A percentile compares a stretch with the other conserved stretches of the same genome.
Conservation (phyloP, 805 yeast species). For the Yamadazyma olivae region DNA sequence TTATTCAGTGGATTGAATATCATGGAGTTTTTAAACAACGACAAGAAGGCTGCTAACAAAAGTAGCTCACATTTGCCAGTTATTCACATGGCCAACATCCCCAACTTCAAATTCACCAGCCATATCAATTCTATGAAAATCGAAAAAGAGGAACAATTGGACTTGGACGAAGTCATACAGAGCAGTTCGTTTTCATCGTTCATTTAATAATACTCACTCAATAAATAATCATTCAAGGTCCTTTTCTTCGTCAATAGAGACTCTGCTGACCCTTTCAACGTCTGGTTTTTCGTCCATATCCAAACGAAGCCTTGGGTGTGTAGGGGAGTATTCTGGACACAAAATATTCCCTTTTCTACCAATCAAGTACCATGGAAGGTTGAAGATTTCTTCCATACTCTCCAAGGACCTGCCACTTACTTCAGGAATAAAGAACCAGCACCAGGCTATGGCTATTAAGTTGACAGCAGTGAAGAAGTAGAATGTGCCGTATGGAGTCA, state of each 20-base stretch:
- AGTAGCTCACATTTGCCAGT: not conserved
- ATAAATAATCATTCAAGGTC: too few species aligned
- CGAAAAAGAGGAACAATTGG: too few species aligned
- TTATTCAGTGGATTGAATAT: slow-evolving; percentile 5
- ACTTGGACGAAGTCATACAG: too few species aligned
- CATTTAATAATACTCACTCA: too few species aligned
- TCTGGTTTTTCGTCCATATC: too few species aligned
- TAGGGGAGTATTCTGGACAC: slow-evolving; percentile 44
- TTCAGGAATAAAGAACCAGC: slow-evolving; percentile 49
- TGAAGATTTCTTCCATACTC: slow-evolving; percentile 46
- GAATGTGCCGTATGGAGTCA: slow-evolving; percentile 49
- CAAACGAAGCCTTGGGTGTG: too few species aligned
- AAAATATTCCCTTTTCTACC: slow-evolving; percentile 45
- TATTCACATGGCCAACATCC: slow-evolving; percentile 4
- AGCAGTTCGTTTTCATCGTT: too few species aligned
- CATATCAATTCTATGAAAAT: too few species aligned
- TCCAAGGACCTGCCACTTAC: slow-evolving; percentile 40
- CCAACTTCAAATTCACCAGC: not conserved
- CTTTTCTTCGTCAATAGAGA: too few species aligned
- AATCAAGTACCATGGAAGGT: slow-evolving; percentile 52
- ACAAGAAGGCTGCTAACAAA: not conserved
- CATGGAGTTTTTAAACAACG: slow-evolving; percentile 2
- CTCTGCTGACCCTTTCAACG: too few species aligned
- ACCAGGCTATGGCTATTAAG: slow-evolving; percentile 36
- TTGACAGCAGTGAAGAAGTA: slow-evolving; percentile 45